Base-by-base conservation (phyloP, 2,329 filamentous ascomycete species). In the Aspergillus puulaauensis region DNA sequence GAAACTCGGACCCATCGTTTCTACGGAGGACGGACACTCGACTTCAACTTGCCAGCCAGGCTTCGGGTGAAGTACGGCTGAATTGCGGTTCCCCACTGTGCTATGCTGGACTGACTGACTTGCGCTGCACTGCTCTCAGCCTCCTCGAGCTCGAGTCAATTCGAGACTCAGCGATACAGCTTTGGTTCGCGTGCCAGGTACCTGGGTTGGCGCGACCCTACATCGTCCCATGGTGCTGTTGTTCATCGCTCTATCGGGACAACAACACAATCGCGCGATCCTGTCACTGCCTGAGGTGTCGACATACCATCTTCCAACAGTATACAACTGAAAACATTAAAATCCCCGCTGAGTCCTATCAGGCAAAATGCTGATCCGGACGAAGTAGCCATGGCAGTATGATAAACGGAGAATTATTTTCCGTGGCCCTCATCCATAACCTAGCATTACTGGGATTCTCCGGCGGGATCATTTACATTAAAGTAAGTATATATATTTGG, bases 381-480 rank as follows among this genome's bases (percentile, higher is more conserved):
- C 23, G 54, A 15, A 7, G 37, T 37, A 8, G 41, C 17, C 5
- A 19, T 31, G 12, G 15, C 61, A 60, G 43, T 60, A 60, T 57
- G 57, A 57, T 54, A 33, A 45, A 54, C 60, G 62, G 62, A 63
- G 41, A 64, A 60, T 53, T 60, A 60, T 59, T 41, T 56, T 63
- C 62, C 62, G 62, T 60, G 15, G 33, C 14, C 6, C 48, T 31
- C 27, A 3, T 41, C 33, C 31, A 31, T 35, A 21, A 35, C 47
- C 17, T 33, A 24, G 35, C 47, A 14, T 24, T 33, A 7, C 37
- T 40, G 31, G 31, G 37, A 23, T 63, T 64, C 50, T 61, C 57
- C 62, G 56, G 46, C 21, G 21, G 31, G n/a, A 15, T 33, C 44
- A 31, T 31, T 6, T 9, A 8, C 14, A n/a, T 46, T 21, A 24